Evolutionary conservation across 2,329 filamentous ascomycete genomes (phyloP), one percentile per base, ranked within the genome.

Genomic region (Dothideomycetes sp.): DNA sequence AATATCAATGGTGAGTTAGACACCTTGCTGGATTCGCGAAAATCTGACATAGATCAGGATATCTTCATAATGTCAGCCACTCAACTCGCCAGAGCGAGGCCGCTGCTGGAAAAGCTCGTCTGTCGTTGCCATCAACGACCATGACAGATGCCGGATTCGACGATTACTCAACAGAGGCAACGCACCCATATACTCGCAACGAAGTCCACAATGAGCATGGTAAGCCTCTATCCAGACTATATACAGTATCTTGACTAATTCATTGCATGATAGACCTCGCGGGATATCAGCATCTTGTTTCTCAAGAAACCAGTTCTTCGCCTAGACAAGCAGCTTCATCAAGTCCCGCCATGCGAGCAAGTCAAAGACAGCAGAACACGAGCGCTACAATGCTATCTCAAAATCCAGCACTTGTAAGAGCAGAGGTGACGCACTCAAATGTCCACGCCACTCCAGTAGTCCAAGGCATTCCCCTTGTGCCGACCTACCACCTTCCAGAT

Each of bases 401-500:
- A 7, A 2, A 23, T 15, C 19, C 23, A 10, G 4, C 33, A 13
- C 9, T 19, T 13, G 5, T 18, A 3, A 33, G 12, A 18, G 17
- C n/a, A 34, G 23, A 41, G 17, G 23, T 13, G 6, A 23, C 8
- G 11, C 17, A 24, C 10, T 11, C 24, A 12, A 6, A 22, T 6
- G 10, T 13, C 7, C 20, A 34, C 10, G 11, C n/a, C 6, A 28
- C 58, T 5, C 67, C 71, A 1, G 54, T 67, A 1, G 63, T 74
- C 31, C 72, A 76, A 56, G 79, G 78, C 0, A 78, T 83, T 45
- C 62, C 65, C 27, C 67, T 82, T 11, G 62, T 82, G 12, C 68
- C 76, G 11, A 67, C 72, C 1, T 64, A 73, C 44, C 67, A 72
- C 9, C 64, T 91, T 1, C 80, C 84, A 2, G 80, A 88, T 59